Conservation (phyloP, 495 filamentous ascomycete species). For the Lepraria neglecta region DNA sequence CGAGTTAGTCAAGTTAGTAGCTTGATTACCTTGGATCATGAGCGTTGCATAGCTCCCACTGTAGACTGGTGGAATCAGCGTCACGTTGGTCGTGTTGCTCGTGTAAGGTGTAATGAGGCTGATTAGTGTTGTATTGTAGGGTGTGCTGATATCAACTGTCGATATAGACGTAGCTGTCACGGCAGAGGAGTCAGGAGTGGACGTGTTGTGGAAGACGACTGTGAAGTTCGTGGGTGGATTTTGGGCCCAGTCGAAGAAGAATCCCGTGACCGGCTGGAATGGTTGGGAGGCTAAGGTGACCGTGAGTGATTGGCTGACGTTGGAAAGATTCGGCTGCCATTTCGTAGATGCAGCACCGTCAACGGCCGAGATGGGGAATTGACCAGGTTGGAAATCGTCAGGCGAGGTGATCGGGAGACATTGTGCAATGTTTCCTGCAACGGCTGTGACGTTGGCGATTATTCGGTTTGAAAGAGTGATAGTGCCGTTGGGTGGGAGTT, state of each 20-base stretch:
- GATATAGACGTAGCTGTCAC: constrained; percentile 20
- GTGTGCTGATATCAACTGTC: constrained; percentile 35
- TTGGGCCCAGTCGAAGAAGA: constrained; percentile 63
- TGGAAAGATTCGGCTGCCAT: constrained; percentile 59
- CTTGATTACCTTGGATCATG: constrained; percentile 45
- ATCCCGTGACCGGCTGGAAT: constrained; percentile 41
- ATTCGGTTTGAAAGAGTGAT: constrained; percentile 56
- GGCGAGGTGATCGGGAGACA: constrained; percentile 51
- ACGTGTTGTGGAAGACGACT: constrained; percentile 50
- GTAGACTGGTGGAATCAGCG: constrained; percentile 34
- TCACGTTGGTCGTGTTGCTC: constrained; percentile 46
- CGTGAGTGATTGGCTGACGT: constrained; percentile 42
- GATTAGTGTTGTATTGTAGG: constrained; percentile 34
- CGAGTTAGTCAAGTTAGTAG: constrained; percentile 43
- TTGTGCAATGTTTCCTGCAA: constrained; percentile 59
- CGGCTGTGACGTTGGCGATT: constrained; percentile 41
- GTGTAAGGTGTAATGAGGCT: constrained; percentile 36
- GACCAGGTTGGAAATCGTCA: constrained; percentile 52
- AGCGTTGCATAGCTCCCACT: constrained; percentile 42
- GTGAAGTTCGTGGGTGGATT: constrained; percentile 51
- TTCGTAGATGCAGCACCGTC: constrained; percentile 65
- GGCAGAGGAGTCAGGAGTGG: constrained; percentile 26
- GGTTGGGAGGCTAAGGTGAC: constrained; percentile 45
- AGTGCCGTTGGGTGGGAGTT: constrained; percentile 44
- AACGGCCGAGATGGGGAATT: constrained; percentile 64